Evolutionary conservation across 495 filamentous ascomycete genomes (phyloP).

Genomic region (Thermothielavioides terrestris): DNA sequence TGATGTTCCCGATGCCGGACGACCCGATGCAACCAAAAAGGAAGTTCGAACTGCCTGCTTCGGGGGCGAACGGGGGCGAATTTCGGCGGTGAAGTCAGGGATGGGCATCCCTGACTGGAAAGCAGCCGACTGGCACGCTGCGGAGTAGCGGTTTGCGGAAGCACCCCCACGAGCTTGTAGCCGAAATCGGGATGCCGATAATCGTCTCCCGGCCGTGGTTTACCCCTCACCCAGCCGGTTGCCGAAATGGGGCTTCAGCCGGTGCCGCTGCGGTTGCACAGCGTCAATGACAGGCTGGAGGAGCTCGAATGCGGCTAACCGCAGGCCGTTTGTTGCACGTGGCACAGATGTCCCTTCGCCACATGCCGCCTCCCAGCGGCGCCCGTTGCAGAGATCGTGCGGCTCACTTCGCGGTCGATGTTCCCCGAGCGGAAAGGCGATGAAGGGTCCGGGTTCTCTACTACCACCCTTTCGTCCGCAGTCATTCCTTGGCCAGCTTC

Average conservation of each 20-base stretch:
- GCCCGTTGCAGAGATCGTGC: neutral
- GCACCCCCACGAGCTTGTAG: constrained; percentile 2
- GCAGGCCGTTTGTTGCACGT: constrained; percentile 25
- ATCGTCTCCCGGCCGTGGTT: constrained; percentile 7
- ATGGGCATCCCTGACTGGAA: neutral
- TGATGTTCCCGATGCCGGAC: neutral
- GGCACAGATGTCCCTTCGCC: constrained; percentile 12
- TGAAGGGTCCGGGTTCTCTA: neutral
- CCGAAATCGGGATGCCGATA: constrained; percentile 30
- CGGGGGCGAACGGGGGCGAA: neutral
- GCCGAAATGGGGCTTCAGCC: constrained; percentile 8
- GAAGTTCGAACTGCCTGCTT: neutral
- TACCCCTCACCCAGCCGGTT: constrained; percentile 21
- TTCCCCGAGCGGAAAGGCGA: neutral
- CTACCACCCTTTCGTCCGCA: neutral
- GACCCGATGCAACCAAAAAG: neutral
- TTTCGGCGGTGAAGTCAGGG: no score
- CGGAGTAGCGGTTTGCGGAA: constrained; percentile 19
- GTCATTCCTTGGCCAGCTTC: neutral
- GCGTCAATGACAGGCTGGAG: constrained; percentile 13
- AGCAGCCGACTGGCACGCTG: no score
- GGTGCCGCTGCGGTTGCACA: constrained; percentile 19
- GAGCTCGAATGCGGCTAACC: constrained; percentile 13
- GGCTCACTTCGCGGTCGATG: neutral
- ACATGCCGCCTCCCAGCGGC: constrained; percentile 6